Evolutionary conservation across 306 rosid genomes (phyloP).

Genomic region (Citrullus colocynthis): DNA sequence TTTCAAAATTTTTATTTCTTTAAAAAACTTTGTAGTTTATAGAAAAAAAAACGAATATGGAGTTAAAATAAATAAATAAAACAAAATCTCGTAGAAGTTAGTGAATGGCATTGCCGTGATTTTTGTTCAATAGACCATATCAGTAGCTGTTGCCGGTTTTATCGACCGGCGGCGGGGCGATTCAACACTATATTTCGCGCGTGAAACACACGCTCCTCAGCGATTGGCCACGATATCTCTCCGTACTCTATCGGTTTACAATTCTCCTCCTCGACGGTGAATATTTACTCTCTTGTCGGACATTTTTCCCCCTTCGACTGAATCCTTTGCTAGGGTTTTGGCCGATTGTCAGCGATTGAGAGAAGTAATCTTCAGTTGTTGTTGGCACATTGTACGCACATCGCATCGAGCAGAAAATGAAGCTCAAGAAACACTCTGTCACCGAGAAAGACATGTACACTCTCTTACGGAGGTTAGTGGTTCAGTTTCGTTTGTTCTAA

Average conservation of each 20-base stretch:
- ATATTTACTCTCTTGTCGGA: background rate
- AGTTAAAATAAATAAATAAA: background rate
- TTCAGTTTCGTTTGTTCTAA: background rate
- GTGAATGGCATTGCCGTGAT: background rate
- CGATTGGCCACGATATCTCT: background rate
- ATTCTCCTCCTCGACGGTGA: background rate
- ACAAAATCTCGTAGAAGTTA: background rate
- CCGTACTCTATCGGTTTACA: background rate
- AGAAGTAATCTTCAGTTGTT: background rate
- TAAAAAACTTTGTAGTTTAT: no score
- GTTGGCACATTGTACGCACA: background rate
- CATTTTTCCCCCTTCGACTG: background rate
- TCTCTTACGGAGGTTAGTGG: conserved; percentile 38
- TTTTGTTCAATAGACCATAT: background rate
- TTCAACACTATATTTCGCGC: background rate
- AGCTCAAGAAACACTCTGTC: conserved; percentile 23
- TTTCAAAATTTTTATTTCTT: no score
- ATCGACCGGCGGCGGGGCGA: conserved; percentile 3
- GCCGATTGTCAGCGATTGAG: background rate
- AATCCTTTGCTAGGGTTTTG: conserved; percentile 22
- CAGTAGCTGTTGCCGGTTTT: background rate
- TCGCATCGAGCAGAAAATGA: conserved; percentile 5
- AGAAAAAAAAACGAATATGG: background rate
- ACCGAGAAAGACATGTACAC: conserved; percentile 39
- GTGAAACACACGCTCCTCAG: conserved; percentile 6